These are phyloP conservation scores for Podila epicladia DNA, from an alignment of 192 early-diverging fungal species.

Conservation along the genomic window DNA sequence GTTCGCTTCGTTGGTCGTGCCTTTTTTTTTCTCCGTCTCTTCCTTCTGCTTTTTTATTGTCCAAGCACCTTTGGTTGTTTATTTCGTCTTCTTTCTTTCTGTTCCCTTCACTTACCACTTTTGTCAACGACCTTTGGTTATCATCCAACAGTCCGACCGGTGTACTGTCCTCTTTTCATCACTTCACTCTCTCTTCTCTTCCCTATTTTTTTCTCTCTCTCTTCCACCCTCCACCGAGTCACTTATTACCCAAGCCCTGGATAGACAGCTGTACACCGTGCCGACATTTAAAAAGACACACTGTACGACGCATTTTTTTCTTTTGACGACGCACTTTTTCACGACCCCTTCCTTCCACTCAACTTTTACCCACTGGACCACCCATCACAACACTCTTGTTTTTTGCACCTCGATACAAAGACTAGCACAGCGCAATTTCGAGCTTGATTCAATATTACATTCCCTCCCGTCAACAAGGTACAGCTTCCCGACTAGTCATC, in stretches of 20 bases:
- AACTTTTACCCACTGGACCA: not conserved
- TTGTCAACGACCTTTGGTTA: too few species aligned
- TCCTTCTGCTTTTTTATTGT: not conserved
- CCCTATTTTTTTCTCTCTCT: not conserved
- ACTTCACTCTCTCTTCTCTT: constrained; percentile 18
- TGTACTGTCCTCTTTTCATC: constrained; percentile 5
- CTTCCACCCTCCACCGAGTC: constrained; percentile 2
- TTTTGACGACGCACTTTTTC: not conserved
- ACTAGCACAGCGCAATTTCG: too few species aligned
- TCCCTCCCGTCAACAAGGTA: too few species aligned
- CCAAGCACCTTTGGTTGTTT: not conserved
- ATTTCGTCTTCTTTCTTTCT: not conserved
- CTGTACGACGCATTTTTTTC: too few species aligned
- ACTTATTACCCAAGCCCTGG: too few species aligned
- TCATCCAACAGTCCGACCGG: not conserved
- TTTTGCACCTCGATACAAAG: too few species aligned
- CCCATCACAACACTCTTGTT: not conserved
- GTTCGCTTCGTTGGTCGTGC: not conserved
- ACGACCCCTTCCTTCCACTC: not conserved
- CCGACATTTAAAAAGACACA: too few species aligned
- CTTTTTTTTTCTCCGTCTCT: not conserved
- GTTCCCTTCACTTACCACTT: not conserved
- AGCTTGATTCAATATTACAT: too few species aligned
- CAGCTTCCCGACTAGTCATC: too few species aligned
- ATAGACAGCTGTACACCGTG: too few species aligned